These are phyloP conservation scores for Fistulinella prunicolor DNA, from an alignment of 768 basidiomycete genomes.

Conservation along the genomic window DNA sequence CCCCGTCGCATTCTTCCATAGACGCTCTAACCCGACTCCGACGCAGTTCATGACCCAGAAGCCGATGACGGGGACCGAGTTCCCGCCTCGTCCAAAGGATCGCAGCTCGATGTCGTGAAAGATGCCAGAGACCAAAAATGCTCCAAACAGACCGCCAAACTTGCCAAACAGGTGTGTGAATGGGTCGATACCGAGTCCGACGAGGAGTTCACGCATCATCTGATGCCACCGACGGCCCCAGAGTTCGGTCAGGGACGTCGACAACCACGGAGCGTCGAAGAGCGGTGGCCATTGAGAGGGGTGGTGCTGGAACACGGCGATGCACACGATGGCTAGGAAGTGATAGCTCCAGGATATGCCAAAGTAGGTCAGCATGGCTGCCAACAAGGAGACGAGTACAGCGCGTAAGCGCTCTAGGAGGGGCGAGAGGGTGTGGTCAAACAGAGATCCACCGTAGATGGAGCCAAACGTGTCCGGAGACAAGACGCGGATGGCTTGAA, in stretches of 20 bases:
- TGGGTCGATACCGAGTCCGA: conserved; percentile 46
- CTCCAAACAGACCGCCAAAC: conserved; percentile 48
- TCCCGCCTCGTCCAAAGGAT: conserved; percentile 52
- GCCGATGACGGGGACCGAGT: conserved; percentile 38
- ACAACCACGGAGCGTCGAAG: conserved; percentile 53
- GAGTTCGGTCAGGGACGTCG: conserved; percentile 55
- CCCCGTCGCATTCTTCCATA: conserved; percentile 43
- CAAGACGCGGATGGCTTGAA: conserved; percentile 23
- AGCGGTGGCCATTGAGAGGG: conserved; percentile 59
- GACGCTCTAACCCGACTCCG: conserved; percentile 48
- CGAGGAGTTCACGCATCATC: conserved; percentile 53
- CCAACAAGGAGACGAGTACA: conserved; percentile 39
- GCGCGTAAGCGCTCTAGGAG: conserved; percentile 38
- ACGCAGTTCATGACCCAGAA: conserved; percentile 57
- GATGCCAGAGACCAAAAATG: conserved; percentile 55
- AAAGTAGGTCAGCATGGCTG: conserved; percentile 45
- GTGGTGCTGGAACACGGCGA: conserved; percentile 44
- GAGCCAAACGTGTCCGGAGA: conserved; percentile 39
- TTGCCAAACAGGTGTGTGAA: conserved; percentile 46
- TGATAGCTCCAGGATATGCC: conserved; percentile 45
- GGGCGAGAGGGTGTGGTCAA: conserved; percentile 31
- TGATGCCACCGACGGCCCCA: conserved; percentile 71
- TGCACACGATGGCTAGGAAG: conserved; percentile 39
- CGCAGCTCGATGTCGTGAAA: conserved; percentile 56
- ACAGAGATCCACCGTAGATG: conserved; percentile 35